phyloP scores from a whole-genome alignment of 768 basidiomycete genomes.

The Russula emetica region DNA sequence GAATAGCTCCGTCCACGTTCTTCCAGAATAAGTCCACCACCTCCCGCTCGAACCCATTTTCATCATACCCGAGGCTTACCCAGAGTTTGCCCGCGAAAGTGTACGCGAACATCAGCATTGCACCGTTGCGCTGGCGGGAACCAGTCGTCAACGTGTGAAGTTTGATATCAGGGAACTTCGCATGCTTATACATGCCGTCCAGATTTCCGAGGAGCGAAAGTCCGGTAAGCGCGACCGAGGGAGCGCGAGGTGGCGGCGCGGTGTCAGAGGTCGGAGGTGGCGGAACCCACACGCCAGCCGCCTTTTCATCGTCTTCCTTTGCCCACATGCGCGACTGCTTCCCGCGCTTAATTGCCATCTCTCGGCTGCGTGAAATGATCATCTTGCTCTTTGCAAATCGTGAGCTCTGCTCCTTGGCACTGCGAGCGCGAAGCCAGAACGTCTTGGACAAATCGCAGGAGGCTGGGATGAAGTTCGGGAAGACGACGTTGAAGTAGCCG shows the following conservation, averaged over 20 bases:
- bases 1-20: conserved; percentile 49
- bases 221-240: conserved; percentile 65
- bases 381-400: conserved; percentile 60
- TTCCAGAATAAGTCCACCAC: conserved; percentile 65
- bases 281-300: conserved; percentile 40
- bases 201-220: conserved; percentile 82
- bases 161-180: conserved; percentile 48
- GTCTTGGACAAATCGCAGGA: conserved; percentile 36
- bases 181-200: conserved; percentile 75
- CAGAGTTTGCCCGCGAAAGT: conserved; percentile 71
- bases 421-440: conserved; percentile 73
- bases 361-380: conserved; percentile 53
- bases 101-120: conserved; percentile 79
- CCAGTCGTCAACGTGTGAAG: conserved; percentile 78
- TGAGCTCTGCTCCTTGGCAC: conserved; percentile 64
- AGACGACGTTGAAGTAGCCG: conserved; percentile 76
- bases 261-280: conserved; percentile 29
- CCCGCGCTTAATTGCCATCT: conserved; percentile 64
- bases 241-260: conserved; percentile 31
- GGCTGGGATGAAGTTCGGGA: conserved; percentile 66
- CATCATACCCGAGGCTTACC: conserved; percentile 77
- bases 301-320: conserved; percentile 67
- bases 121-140: conserved; percentile 72
- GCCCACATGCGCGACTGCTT: conserved; percentile 62
- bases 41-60: conserved; percentile 64